phyloP scores from a whole-genome alignment of 805 yeast species.

The Starmerella stigmatis region DNA sequence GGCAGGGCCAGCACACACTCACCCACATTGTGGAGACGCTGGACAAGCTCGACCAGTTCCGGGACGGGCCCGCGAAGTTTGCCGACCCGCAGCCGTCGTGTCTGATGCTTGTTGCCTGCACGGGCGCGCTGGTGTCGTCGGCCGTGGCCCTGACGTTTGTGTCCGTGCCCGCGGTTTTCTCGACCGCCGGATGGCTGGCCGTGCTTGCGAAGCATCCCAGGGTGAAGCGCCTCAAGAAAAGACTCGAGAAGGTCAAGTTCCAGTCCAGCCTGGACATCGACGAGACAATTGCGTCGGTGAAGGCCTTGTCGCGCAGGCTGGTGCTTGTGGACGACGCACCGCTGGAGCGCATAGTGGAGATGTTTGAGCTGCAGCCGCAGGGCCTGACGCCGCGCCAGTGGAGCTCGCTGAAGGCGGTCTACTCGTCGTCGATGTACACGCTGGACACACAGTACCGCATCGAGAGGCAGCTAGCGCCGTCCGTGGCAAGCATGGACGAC shows the following conservation, averaged over 20 bases:
- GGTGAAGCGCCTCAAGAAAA: constrained; percentile 28
- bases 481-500: constrained; percentile 44
- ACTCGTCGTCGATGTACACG: constrained; percentile 48
- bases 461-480: constrained; percentile 52
- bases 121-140: constrained; percentile 30
- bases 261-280: constrained; percentile 15
- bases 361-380: constrained; percentile 63
- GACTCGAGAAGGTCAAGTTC: constrained; percentile 22
- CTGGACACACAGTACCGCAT: constrained; percentile 37
- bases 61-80: constrained; percentile 58
- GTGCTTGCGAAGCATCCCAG: constrained; percentile 53
- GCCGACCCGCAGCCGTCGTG: constrained; percentile 60
- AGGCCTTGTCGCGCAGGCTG: constrained; percentile 26
- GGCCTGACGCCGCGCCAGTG: constrained; percentile 52
- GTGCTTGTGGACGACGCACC: constrained; percentile 61
- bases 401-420: constrained; percentile 42
- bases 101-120: constrained; percentile 37
- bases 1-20: constrained; percentile 49
- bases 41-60: constrained; percentile 44
- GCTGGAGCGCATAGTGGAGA: constrained; percentile 52
- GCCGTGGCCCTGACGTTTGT: constrained; percentile 30
- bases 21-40: constrained; percentile 42
- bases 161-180: constrained; percentile 55
- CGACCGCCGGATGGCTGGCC: constrained; percentile 47
- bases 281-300: not conserved